These are phyloP conservation scores for Hyphodiscus hymeniophilus DNA, from an alignment of 495 filamentous ascomycete genomes.

Conservation along the genomic window DNA sequence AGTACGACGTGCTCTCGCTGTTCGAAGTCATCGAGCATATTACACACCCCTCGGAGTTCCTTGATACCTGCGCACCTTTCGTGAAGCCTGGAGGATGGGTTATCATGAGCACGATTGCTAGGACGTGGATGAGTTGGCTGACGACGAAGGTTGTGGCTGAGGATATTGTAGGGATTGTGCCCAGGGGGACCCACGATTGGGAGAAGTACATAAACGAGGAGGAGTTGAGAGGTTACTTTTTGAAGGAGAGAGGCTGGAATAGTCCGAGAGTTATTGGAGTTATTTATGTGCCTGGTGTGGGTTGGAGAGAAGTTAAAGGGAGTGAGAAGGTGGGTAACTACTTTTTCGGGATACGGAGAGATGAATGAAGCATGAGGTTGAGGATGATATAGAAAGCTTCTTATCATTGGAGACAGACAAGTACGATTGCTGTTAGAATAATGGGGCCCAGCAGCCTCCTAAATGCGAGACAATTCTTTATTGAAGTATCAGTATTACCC, in stretches of 20 bases:
- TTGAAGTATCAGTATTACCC: no score
- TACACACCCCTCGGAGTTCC: slow-evolving; percentile 58
- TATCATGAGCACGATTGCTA: slow-evolving; percentile 79
- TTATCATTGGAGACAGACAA: no score
- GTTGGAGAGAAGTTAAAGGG: slow-evolving; percentile 78
- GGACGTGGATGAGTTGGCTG: slow-evolving; percentile 78
- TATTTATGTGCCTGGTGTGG: slow-evolving; percentile 81
- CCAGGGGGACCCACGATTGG: slow-evolving; percentile 92
- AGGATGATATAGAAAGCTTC: no score
- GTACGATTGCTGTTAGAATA: no score
- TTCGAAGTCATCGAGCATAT: slow-evolving; percentile 97
- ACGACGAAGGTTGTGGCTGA: slow-evolving; percentile 91
- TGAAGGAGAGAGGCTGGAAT: slow-evolving; percentile 42
- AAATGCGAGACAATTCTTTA: no score
- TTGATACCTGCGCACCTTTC: slow-evolving; percentile 57
- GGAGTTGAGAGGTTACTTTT: slow-evolving; percentile 60
- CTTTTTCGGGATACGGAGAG: slow-evolving; percentile 81
- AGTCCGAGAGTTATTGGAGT: slow-evolving; percentile 65
- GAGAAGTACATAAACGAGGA: slow-evolving; percentile 82
- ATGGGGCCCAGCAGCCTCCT: no score
- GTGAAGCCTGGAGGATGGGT: slow-evolving; percentile 91
- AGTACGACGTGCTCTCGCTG: slow-evolving; percentile 69
- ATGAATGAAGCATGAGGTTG: no score
- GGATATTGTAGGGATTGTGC: slow-evolving; percentile 80
- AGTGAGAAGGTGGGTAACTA: slow-evolving; percentile 92